Conservation (phyloP, 2,329 filamentous ascomycete species). For the Scedosporium aurantiacum region DNA sequence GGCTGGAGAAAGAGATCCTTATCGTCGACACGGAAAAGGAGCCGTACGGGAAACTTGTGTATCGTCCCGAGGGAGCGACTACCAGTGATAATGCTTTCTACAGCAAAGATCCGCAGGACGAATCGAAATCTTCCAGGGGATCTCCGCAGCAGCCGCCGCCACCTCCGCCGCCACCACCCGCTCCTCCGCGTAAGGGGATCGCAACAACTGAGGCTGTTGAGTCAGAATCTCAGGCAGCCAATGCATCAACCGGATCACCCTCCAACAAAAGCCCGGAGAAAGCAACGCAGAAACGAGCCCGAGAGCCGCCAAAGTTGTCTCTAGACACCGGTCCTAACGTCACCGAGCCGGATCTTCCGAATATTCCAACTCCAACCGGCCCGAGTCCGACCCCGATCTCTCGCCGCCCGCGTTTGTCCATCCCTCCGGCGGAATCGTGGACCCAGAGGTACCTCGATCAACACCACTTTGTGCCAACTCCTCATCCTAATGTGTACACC, state of each 20-base stretch:
- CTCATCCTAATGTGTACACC: background rate
- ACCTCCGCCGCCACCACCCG: background rate
- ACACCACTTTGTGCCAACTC: background rate
- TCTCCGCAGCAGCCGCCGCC: background rate
- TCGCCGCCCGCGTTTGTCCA: conserved; percentile 6
- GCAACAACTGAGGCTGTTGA: too few species aligned
- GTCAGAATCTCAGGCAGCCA: background rate
- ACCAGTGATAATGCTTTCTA: background rate
- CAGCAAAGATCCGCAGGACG: background rate
- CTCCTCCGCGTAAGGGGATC: background rate
- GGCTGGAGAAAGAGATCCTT: conserved; percentile 54
- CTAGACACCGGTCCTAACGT: background rate
- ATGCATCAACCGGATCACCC: background rate
- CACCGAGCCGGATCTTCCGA: background rate
- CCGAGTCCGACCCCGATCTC: conserved; percentile 7
- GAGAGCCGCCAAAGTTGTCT: background rate
- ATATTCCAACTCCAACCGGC: conserved; percentile 6
- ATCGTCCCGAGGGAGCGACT: conserved; percentile 14
- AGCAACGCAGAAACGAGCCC: background rate
- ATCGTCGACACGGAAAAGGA: conserved; percentile 49
- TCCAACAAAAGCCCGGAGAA: background rate
- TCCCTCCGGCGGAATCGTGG: conserved; percentile 9
- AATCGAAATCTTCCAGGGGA: too few species aligned
- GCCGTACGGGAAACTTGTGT: conserved; percentile 33
- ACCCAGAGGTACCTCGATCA: conserved; percentile 7